Evolutionary conservation across 345 rosid genomes (phyloP), one percentile per base, ranked within the genome.

Genomic region (Mercurialis annua): DNA sequence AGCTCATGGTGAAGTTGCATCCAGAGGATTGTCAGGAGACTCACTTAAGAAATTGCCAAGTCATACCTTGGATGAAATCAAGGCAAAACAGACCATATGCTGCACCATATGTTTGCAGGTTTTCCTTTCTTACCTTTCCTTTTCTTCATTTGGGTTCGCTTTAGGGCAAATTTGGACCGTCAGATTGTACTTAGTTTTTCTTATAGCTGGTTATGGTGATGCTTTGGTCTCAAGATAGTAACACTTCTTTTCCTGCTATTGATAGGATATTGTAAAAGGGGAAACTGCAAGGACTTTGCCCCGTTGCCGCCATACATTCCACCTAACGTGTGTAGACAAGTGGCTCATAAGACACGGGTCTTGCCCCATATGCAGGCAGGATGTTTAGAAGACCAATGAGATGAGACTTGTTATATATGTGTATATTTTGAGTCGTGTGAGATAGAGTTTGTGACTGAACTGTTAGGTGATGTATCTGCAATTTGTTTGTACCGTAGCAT

Each of bases 51-150:
- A 81, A 71, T 73, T 90, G 70, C 92, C 97, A 46, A 85, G 84
- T 74, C 80, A 83, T 59, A 83, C 83, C 74, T 67, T 76, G 68
- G 82, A 78, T 59, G 92, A 88, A 60, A 76, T 65, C 62, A 66
- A 68, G 72, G 81, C 80, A 67, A 73, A 48, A 49, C 86, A 80
- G 64, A 70, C 76, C 49, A 67, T 70, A 66, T 84, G 80, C 63
- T 90, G 97, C 77, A 73, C 87, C 1, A 90, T 90, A 62, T 88
- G 97, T 77, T 80, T 90, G 68, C 92, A 85, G 95, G 92, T 90
- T 17, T 29, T 1, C 26, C 12, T n/a, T 23, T 30, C 44, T 30
- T 43, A 4, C 20, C 56, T 9, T 11, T 58, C 43, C 58, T 72
- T 40, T 18, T 48, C 38, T 50, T 40, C 24, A n/a, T 59, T 51